Conservation (phyloP, 345 rosid species). For the Linum trigynum region DNA sequence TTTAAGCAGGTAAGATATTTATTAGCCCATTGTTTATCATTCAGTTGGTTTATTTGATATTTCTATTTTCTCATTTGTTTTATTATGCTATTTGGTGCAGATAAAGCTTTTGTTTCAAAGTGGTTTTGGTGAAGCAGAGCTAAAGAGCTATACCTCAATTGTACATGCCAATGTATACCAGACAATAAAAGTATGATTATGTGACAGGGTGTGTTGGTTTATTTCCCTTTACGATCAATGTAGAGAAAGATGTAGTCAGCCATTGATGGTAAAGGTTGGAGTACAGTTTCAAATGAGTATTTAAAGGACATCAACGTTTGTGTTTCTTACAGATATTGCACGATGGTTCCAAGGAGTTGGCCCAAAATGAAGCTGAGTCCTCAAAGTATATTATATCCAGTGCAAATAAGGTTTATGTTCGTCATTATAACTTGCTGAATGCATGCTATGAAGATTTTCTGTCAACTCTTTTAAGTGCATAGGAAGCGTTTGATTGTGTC, state of each 20-base stretch:
- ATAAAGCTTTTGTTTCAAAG: constrained; percentile 95
- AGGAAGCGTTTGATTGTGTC: not conserved
- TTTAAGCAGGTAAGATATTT: constrained; percentile 77
- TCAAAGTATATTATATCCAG: constrained; percentile 49
- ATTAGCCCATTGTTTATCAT: constrained; percentile 1
- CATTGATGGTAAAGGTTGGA: constrained; percentile 12
- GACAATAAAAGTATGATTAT: constrained; percentile 94
- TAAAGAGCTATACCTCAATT: constrained; percentile 81
- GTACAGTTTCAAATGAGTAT: constrained; percentile 3
- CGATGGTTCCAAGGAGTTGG: constrained; percentile 91
- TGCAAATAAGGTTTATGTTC: constrained; percentile 61
- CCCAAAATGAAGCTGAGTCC: constrained; percentile 63
- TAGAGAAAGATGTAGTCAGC: constrained; percentile 20
- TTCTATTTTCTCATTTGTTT: constrained; percentile 6
- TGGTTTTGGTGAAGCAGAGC: constrained; percentile 84
- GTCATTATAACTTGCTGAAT: not conserved
- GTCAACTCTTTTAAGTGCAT: no score
- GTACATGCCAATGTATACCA: constrained; percentile 96
- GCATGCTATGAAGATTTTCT: not conserved
- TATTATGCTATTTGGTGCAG: constrained; percentile 27
- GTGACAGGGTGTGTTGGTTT: constrained; percentile 64
- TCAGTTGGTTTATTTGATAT: not conserved
- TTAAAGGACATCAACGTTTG: constrained; percentile 16
- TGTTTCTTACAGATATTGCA: constrained; percentile 52
- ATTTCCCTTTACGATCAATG: constrained; percentile 39